Base-by-base conservation (phyloP, 2,329 filamentous ascomycete genomes). In the Apiospora pterosperma region DNA sequence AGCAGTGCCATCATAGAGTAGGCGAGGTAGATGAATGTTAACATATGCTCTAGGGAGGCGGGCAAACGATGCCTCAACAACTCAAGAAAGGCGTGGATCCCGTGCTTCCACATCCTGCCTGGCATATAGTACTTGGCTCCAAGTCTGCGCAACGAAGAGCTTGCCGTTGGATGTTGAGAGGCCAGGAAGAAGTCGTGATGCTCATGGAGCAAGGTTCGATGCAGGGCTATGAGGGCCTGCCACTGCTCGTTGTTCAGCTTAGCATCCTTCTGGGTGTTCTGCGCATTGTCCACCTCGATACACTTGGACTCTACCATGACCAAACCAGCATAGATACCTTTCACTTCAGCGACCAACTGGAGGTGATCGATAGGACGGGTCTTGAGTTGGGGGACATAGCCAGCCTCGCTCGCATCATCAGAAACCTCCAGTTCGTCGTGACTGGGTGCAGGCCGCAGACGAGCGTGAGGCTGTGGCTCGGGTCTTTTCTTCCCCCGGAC, bases 51-150 rank as follows among this genome's bases (percentile, higher is more conserved):
- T 0, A 93, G 78, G 1, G 91, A 93, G 0, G 83, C 84, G 0
- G 94, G 95, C 0, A 97, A 79, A 2, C 89, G 85, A 68, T 92
- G 88, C 0, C 92, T 83, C 0, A 97, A 76, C 0, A 96, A 75
- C 69, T 97, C 92, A 0, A 97, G 81, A 64, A 96, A 96, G 0
- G 88, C 89, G 73, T 96, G 93, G 4, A 98, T 97, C 0, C 92
- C 95, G 70, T 97, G 92, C 0, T 92, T 85, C 96, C 96, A 98
- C 92, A 98, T 96, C 0, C 95, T 82, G 0, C 92, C 93, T 0
- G 95, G 94, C 92, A 98, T 97, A 0, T 89, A 88, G 70, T 97
- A 97, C 67, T 96, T 96, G 0, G 85, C 84, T 0, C 93, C 90
- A 0, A 97, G 76, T 0, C 87, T 81, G 3, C 86, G 84, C 0